Evolutionary conservation across 169 alveolate genomes (phyloP), one percentile per base, ranked within the genome.

Genomic region (Plasmodium relictum): DNA sequence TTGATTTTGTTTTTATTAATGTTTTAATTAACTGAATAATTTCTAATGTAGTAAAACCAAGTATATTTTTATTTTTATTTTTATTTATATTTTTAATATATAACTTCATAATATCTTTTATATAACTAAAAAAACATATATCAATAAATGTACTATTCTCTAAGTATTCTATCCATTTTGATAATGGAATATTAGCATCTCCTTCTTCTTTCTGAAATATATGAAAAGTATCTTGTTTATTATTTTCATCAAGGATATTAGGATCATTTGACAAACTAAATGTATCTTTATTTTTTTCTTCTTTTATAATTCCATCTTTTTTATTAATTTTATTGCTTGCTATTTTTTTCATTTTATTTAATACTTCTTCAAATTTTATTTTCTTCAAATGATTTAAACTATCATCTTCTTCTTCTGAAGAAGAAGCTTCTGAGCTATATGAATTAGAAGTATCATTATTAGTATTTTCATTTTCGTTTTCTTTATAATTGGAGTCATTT

Each of bases 11-110:
- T 48, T 78, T 78, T 20, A 78, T 78, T 16, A 78, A 69, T 6
- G 89, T 78, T 65, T 78, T 78, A n/a, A 78, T 78, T 42, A 78
- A 65, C 48, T 78, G 89, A 0, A 78, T 78, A 63, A 78, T 78
- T 45, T 78, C 89, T 56, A 78, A 50, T 4, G 89, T 65, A 12
- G 89, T 78, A 78, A 78, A 78, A 16, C 89, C 89, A 20, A 78
- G n/a, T n/a, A 78, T 65, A 44, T 78, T 78, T 65, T 65, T 78
- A 39, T 58, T 16, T 37, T 78, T 78, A 78, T 78, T 78, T 66
- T 78, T 78, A 31, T 78, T 78, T 48, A 78, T 78, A 78, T 78
- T 78, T 39, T 63, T 65, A n/a, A 78, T 37, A 50, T 78, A 78
- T 18, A 78, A 22, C 31, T 42, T 78, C 72, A 78, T 78, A 31